These are phyloP conservation scores for Hypoxylon sp. DNA, from an alignment of 2,329 filamentous ascomycete species.

Conservation along the genomic window DNA sequence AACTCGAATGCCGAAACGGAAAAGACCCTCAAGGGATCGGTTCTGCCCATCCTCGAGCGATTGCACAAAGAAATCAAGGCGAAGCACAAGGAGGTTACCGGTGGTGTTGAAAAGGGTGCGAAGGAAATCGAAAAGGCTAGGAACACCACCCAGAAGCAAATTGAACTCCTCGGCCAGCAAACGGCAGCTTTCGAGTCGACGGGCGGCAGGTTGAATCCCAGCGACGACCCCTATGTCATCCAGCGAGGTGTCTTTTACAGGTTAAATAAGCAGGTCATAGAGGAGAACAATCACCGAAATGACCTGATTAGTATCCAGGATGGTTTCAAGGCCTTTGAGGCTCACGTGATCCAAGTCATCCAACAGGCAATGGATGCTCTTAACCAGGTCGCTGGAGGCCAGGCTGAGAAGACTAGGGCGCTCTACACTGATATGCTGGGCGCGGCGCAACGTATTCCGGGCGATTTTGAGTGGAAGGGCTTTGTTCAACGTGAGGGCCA, in stretches of 20 bases:
- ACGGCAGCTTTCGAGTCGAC: conserved; percentile 84
- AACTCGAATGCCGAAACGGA: conserved; percentile 93
- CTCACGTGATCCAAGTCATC: conserved; percentile 84
- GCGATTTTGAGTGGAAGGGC: conserved; percentile 91
- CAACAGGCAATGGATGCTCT: conserved; percentile 89
- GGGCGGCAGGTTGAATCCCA: conserved; percentile 77
- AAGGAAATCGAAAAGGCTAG: conserved; percentile 95
- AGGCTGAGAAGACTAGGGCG: conserved; percentile 84
- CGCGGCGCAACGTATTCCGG: conserved; percentile 81
- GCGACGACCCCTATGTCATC: conserved; percentile 90
- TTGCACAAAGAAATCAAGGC: conserved; percentile 97
- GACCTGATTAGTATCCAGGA: conserved; percentile 93
- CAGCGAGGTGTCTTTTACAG: conserved; percentile 86
- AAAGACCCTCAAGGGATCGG: conserved; percentile 87
- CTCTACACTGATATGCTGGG: conserved; percentile 88
- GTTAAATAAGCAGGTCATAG: conserved; percentile 89
- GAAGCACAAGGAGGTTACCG: conserved; percentile 90
- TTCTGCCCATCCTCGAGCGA: conserved; percentile 89
- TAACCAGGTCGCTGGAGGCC: conserved; percentile 82
- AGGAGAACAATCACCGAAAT: conserved; percentile 96
- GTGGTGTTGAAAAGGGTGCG: conserved; percentile 84
- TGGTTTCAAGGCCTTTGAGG: conserved; percentile 89
- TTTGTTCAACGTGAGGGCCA: conserved; percentile 81
- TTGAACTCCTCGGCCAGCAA: conserved; percentile 91
- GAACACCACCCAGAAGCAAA: conserved; percentile 90